Evolutionary conservation across 495 filamentous ascomycete species (phyloP), one percentile per base, ranked within the genome.

Genomic region (Oleoguttula mirabilis): DNA sequence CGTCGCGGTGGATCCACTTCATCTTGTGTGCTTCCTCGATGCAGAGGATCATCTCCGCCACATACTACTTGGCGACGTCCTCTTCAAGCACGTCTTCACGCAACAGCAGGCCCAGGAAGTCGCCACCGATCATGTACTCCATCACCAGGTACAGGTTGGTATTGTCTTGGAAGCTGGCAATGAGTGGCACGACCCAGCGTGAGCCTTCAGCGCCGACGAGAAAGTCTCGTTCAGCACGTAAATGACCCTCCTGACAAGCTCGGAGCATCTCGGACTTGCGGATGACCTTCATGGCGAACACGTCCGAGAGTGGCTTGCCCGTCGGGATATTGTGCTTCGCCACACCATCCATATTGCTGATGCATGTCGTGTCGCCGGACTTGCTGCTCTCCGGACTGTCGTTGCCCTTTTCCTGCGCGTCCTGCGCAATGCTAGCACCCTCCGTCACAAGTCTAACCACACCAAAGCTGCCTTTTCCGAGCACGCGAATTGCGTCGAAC

Each of bases 261-360:
- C 76, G 76, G 14, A 96, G 69, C 85, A 94, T 94, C 14, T 82
- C 77, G 2, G 80, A 79, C 60, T 96, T 96, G 25, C 80, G 80
- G 44, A 96, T 94, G 14, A 90, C 82, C 59, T 96, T 96, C 87
- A 96, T 94, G 6, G 88, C 88, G 58, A 80, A 94, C 2, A 94
- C 77, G 34, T 75, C 52, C 16, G 44, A 38, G 4, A 48, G 38
- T 11, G 50, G 31, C 32, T 48, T 48, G 22, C 49, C 49, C 16
- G 49, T 21, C 2, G 49, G 38, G 3, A 52, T 24, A 23, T 52
- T 52, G 43, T 25, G 28, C 16, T 36, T 42, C 4, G 49, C 49
- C 3, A 43, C 47, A 10, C 44, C 49, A 22, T 52, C 49, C 28
- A 52, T 34, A 27, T 53, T 48, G 40, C 31, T 40, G 45, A 48